A percentile compares a stretch with the other conserved stretches of the same genome.
phyloP scores from a whole-genome alignment of 2,329 filamentous ascomycete genomes.

The Botrytis paeoniae region DNA sequence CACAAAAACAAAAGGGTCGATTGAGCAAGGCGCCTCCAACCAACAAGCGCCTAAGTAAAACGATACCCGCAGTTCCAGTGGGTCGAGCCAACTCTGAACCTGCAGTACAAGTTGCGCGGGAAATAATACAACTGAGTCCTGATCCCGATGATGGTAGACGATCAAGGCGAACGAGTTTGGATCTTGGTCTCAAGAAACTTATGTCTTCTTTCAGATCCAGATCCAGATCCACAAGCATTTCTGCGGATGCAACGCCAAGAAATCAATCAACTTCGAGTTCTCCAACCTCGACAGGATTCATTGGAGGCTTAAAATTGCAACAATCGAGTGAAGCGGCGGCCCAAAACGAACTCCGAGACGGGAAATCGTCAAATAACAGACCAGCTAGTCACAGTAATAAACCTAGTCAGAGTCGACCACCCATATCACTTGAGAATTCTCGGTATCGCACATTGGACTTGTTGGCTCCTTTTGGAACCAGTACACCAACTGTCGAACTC shows the following conservation, averaged over 20 bases:
- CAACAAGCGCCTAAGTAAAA: slow-evolving; percentile 21
- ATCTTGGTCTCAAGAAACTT: slow-evolving; percentile 28
- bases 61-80: background rate
- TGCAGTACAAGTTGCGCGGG: background rate
- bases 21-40: slow-evolving; percentile 36
- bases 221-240: slow-evolving; percentile 11
- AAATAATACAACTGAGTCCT: background rate
- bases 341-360: slow-evolving; percentile 22
- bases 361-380: slow-evolving; percentile 4
- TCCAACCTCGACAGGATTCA: slow-evolving; percentile 27
- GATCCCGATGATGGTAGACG: slow-evolving; percentile 17
- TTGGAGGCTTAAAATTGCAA: slow-evolving; percentile 37
- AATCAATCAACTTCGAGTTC: slow-evolving; percentile 6
- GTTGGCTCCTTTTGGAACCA: background rate
- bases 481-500: background rate
- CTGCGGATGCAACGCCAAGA: background rate
- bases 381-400: background rate
- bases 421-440: slow-evolving; percentile 13
- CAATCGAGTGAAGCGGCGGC: slow-evolving; percentile 28
- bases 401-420: slow-evolving; percentile 9
- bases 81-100: slow-evolving; percentile 6
- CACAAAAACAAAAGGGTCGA: slow-evolving; percentile 26
- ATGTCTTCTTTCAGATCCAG: slow-evolving; percentile 23
- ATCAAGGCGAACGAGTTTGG: slow-evolving; percentile 29
- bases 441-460: slow-evolving; percentile 13